These are phyloP conservation scores for Penicillium psychrosexuale DNA, from an alignment of 2,329 filamentous ascomycete genomes.

Conservation along the genomic window DNA sequence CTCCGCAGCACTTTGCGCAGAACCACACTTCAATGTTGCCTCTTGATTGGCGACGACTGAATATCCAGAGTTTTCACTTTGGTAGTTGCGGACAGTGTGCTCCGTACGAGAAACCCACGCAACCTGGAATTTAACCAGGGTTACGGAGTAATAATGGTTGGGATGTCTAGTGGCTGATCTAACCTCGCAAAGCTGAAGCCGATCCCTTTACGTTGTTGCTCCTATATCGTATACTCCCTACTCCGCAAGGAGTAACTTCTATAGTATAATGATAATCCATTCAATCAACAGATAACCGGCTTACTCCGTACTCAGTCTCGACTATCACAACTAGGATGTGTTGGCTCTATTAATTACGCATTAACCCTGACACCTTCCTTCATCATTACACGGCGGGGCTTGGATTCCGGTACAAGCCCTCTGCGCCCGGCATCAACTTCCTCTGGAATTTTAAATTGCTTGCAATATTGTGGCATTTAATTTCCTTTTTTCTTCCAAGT, in stretches of 20 bases:
- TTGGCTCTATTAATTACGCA: conserved; percentile 6
- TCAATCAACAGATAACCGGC: neutral
- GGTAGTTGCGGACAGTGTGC: neutral
- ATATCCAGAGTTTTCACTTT: conserved; percentile 3
- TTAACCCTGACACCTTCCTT: neutral
- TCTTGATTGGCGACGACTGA: conserved; percentile 4
- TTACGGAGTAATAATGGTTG: neutral
- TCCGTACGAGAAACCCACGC: neutral
- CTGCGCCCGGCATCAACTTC: conserved; percentile 12
- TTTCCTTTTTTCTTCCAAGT: neutral
- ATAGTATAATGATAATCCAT: neutral
- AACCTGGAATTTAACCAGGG: neutral
- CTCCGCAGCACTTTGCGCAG: neutral
- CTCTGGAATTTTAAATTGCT: conserved; percentile 1
- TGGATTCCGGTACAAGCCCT: conserved; percentile 8
- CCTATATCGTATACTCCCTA: neutral
- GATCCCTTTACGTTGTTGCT: conserved; percentile 3
- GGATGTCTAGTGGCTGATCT: neutral
- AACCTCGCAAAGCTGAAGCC: conserved; percentile 14
- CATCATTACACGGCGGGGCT: conserved; percentile 22
- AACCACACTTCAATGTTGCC: neutral
- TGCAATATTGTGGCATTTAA: neutral
- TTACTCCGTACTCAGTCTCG: conserved; percentile 4
- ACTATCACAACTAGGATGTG: neutral
- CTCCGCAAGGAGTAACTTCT: neutral